Evolutionary conservation across 208 protist genomes (phyloP).

Genomic region (Lotmaria passim): DNA sequence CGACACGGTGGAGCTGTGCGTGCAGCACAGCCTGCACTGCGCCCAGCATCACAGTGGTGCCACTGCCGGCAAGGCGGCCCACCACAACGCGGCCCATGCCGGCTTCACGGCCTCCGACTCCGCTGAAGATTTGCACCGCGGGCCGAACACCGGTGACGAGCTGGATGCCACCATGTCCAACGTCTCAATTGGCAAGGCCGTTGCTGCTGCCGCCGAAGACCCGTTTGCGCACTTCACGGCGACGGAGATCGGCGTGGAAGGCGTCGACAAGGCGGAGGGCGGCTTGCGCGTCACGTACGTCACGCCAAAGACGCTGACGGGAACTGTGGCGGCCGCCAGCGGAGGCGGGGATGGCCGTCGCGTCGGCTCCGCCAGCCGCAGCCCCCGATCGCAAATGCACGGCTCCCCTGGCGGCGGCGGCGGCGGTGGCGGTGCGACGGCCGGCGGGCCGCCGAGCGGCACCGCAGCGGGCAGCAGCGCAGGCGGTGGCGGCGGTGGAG

Average conservation of each 20-base stretch:
- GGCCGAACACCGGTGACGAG: not conserved
- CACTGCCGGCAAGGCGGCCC: not conserved
- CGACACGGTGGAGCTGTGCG: conserved; percentile 47
- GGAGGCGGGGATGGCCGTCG: conserved; percentile 6
- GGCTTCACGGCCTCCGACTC: conserved; percentile 4
- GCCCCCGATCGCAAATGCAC: conserved; percentile 5
- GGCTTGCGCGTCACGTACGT: conserved; percentile 29
- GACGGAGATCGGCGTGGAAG: conserved; percentile 31
- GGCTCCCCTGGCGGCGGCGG: not conserved
- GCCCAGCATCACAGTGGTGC: not conserved
- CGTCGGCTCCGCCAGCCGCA: conserved; percentile 19
- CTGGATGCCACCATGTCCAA: not conserved
- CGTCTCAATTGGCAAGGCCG: not conserved
- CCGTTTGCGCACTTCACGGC: conserved; percentile 19
- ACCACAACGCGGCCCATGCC: conserved; percentile 7
- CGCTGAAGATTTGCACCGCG: conserved; percentile 3
- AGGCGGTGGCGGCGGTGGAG: conserved; percentile 6
- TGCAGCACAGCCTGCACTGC: conserved; percentile 20
- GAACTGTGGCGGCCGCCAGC: not conserved
- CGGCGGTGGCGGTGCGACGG: not conserved
- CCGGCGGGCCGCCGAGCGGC: not conserved
- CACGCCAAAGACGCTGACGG: conserved; percentile 33
- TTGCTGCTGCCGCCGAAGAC: conserved; percentile 7
- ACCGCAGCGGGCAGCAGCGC: not conserved
- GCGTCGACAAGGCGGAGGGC: conserved; percentile 17